Evolutionary conservation across 148 eudicot species (phyloP), one percentile per base, ranked within the genome.

Genomic region (Polygonum maritimum): DNA sequence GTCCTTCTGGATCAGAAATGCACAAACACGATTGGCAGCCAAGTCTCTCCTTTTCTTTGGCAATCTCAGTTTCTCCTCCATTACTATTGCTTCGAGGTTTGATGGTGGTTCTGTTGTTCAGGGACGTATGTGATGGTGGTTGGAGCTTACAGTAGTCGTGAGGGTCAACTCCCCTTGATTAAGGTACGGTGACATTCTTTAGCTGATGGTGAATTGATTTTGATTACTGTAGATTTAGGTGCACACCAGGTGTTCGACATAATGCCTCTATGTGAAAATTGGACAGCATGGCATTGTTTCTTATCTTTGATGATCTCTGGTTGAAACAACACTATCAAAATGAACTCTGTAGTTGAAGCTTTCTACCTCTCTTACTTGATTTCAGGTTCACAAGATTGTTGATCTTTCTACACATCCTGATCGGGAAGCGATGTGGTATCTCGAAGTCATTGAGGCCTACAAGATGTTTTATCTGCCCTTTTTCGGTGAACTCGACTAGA

Each of bases 341-440:
- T 26, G 31, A 26, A 26, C 31, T 26, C 31, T 26, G 31, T 26
- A 31, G 26, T 58, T 58, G 33, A 22, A 58, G 67, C 14, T 52
- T 26, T 58, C 13, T 15, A 12, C 40, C 35, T 65, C 22, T 14
- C 55, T 71, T 16, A 12, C n/a, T 73, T 74, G 48, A 48, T 78
- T 51, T 51, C 89, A 95, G 99, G 90, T 90, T 78, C 97, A 90
- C 88, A 95, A 95, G 83, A 84, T 92, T 49, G 97, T 92, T 22
- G 97, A 92, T 85, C 96, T 95, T 73, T 90, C 99, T 2, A 69
- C 82, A 21, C 83, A 80, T 83, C 97, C 96, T 75, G 85, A 95
- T 69, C 81, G 99, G 78, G 99, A 95, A 73, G 83, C 94, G 60
- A 90, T 92, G 96, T 95, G 99, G 97, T 92, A 90, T 75, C 91